phyloP scores from a whole-genome alignment of 2,329 filamentous ascomycete species.

The Xylariaceae sp. region DNA sequence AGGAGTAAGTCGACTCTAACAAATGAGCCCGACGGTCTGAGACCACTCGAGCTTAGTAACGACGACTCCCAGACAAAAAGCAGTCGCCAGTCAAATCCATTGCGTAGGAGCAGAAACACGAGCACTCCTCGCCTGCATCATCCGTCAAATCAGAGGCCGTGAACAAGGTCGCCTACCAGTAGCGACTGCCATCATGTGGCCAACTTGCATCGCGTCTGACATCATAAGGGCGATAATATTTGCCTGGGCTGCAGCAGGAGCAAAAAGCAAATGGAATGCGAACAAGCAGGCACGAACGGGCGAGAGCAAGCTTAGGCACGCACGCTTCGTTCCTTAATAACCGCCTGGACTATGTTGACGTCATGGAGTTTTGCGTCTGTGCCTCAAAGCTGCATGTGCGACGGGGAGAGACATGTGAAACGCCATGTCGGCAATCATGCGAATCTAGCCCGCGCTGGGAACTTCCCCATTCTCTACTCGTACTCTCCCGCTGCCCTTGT shows the following conservation, averaged over 20 bases:
- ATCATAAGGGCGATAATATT: not conserved
- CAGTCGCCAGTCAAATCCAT: not conserved
- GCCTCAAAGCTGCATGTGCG: too few relatives aligned
- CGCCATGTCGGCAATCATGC: not conserved
- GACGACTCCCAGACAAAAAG: not conserved
- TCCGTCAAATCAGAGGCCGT: not conserved
- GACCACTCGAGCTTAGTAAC: too few relatives aligned
- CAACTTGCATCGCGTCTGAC: not conserved
- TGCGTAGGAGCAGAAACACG: not conserved
- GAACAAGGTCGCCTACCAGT: not conserved
- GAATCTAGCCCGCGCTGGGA: not conserved
- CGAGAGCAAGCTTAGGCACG: not conserved
- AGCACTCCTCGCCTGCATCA: not conserved
- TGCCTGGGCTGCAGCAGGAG: not conserved
- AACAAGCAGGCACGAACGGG: not conserved
- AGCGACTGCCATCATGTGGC: not conserved
- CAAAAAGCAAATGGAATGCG: not conserved
- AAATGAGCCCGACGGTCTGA: not conserved
- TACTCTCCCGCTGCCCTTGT: too few relatives aligned
- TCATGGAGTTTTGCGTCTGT: not conserved
- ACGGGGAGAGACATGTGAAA: not conserved
- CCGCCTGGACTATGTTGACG: not conserved
- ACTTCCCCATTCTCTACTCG: not conserved
- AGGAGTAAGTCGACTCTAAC: not conserved
- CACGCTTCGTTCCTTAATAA: not conserved